These are phyloP conservation scores for Sporodiniella umbellata DNA, from an alignment of 371 early-diverging fungal species.

Conservation along the genomic window DNA sequence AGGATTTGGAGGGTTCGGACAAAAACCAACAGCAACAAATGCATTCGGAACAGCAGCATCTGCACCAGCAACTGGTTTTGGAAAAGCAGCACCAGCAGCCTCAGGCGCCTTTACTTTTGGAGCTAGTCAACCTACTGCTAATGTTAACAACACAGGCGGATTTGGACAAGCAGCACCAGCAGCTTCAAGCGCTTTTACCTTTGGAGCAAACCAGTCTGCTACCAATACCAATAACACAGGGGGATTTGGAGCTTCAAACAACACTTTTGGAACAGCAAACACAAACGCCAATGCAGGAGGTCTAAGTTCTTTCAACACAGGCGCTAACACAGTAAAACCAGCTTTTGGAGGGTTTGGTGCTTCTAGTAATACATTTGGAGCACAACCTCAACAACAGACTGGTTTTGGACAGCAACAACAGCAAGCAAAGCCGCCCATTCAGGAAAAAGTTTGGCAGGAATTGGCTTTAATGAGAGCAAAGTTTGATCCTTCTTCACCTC, in stretches of 20 bases:
- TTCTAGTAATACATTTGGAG: constrained; percentile 10
- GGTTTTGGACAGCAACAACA: constrained; percentile 21
- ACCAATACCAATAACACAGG: not conserved
- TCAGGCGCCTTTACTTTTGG: constrained; percentile 8
- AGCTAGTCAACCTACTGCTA: constrained; percentile 1
- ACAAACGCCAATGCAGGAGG: constrained; percentile 5
- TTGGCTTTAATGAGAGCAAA: constrained; percentile 56
- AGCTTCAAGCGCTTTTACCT: constrained; percentile 2
- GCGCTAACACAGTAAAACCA: constrained; percentile 2
- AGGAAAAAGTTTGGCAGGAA: constrained; percentile 32
- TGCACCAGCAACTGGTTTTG: constrained; percentile 8
- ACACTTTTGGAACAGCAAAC: not conserved
- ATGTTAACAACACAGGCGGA: not conserved
- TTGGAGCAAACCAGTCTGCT: constrained; percentile 7
- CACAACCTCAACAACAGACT: constrained; percentile 6
- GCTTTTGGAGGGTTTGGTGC: constrained; percentile 20
- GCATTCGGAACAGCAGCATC: not conserved
- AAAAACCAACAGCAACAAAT: constrained; percentile 7
- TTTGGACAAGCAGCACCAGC: constrained; percentile 10
- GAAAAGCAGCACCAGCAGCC: constrained; percentile 5
- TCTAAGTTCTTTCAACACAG: constrained; percentile 9
- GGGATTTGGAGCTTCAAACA: constrained; percentile 6
- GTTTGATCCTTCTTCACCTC: constrained; percentile 77
- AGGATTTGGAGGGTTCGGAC: constrained; percentile 16
- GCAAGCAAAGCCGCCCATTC: constrained; percentile 8